Evolutionary conservation across 2,329 filamentous ascomycete genomes (phyloP), one percentile per base, ranked within the genome.

Genomic region (Thyridium curvatum): DNA sequence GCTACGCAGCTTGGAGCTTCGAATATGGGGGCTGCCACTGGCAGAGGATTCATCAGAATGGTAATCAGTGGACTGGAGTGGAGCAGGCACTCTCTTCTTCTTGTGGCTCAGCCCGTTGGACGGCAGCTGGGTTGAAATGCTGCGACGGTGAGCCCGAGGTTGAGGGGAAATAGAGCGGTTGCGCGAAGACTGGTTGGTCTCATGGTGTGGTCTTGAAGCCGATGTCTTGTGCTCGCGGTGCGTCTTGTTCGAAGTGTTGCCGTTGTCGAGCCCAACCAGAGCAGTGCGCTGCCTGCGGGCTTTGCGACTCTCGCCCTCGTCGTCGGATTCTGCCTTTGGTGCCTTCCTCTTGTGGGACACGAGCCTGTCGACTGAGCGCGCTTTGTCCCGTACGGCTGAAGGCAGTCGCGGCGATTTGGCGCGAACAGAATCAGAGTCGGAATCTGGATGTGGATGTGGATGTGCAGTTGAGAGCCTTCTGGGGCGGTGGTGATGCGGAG

Each of bases 31-130:
- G 47, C 74, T 79, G 30, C 69, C 77, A 51, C 77, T 77, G 14
- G 69, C 71, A 34, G 78, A 77, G 34, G 81, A 80, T 46, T 82
- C 73, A 54, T 85, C 82, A 1, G 82, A 86, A 41, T 79, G 74
- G 45, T 84, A 82, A 43, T 81, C 79, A 17, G 72, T 74, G 9
- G 79, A 69, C 38, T 77, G 71, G 37, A 84, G 66, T 10, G 80
- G 78, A 7, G 75, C 72, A 8, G 80, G 77, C 17, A 76, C 56
- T 34, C 72, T 76, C 58, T 72, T 77, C 58, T 81, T 82, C 61
- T 82, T 83, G 41, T 69, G 62, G 37, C 66, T 62, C 28, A 78
- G 55, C 4, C 77, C 76, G 54, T 77, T 77, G 21, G 69, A 65
- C 2, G 74, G 68, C 15, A 82, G 65, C 51, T 84, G 80, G 1